Conservation (phyloP, 441 rosid species). For the Erysimum cheiri region DNA sequence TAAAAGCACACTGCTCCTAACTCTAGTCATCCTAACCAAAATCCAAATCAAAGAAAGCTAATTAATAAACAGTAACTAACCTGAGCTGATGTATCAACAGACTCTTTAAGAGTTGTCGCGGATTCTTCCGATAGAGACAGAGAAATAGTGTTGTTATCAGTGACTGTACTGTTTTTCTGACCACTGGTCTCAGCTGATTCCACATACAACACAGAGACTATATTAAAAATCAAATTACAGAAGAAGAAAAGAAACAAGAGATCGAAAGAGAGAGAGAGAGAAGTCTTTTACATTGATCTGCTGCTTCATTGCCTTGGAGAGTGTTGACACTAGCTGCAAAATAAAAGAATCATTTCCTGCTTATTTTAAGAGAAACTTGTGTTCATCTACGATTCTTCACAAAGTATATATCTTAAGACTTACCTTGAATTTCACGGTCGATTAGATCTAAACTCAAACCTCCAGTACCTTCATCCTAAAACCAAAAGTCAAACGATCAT, state of each 20-base stretch:
- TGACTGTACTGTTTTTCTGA: conserved; percentile 41
- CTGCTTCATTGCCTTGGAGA: conserved; percentile 39
- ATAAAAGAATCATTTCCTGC: background rate
- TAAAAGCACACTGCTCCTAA: background rate
- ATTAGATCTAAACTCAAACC: conserved; percentile 40
- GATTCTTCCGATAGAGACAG: conserved; percentile 42
- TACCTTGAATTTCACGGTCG: conserved; percentile 38
- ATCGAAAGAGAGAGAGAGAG: background rate
- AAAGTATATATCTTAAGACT: background rate
- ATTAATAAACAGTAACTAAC: conserved; percentile 13
- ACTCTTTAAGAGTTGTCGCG: conserved; percentile 13
- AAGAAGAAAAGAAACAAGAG: conserved; percentile 1
- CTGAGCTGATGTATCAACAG: conserved; percentile 37
- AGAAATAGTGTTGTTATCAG: conserved; percentile 43
- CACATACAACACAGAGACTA: conserved; percentile 23
- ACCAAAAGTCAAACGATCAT: conserved; percentile 1
- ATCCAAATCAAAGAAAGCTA: conserved; percentile 5
- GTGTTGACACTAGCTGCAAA: conserved; percentile 35
- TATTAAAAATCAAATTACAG: background rate
- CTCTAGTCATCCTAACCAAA: background rate
- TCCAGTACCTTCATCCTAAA: conserved; percentile 41
- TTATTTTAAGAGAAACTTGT: background rate
- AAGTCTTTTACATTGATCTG: conserved; percentile 25
- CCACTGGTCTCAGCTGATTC: conserved; percentile 37
- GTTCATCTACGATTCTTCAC: conserved; percentile 2